Conservation (phyloP, 1,139 yeast species). For the Taiozyma sp. region DNA sequence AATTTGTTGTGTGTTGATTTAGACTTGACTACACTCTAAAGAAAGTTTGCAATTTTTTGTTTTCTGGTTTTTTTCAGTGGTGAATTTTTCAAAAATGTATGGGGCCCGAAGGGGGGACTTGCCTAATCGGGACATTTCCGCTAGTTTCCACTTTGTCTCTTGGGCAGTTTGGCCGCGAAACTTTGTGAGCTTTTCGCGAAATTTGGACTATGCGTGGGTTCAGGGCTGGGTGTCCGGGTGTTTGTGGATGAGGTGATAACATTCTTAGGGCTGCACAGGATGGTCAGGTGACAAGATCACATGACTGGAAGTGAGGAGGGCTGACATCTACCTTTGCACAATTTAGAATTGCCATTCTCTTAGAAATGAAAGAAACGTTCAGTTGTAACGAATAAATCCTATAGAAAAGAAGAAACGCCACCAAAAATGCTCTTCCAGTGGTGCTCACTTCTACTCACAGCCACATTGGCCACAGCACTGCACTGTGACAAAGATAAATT, state of each 20-base stretch:
- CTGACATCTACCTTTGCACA: neutral
- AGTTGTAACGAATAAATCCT: neutral
- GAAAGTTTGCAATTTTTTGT: neutral
- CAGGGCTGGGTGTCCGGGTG: conserved; percentile 9
- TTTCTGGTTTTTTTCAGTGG: neutral
- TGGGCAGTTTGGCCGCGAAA: neutral
- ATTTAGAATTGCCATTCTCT: too few relatives aligned
- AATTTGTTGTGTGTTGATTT: neutral
- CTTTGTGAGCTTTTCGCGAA: neutral
- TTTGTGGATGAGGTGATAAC: neutral
- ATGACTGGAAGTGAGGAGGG: neutral
- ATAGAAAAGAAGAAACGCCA: neutral
- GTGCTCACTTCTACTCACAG: neutral
- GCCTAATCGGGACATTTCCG: conserved; percentile 6
- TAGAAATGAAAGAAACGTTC: too few relatives aligned
- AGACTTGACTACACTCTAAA: neutral
- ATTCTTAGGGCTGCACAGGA: neutral
- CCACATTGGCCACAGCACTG: neutral
- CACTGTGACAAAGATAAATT: conserved; percentile 16
- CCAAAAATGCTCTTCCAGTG: neutral
- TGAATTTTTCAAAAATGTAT: neutral
- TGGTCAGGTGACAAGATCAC: neutral
- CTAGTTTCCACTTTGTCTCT: neutral
- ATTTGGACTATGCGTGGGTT: neutral
- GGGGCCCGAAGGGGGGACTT: neutral